Conservation (phyloP, 805 yeast species). For the Komagataella kurtzmanii region DNA sequence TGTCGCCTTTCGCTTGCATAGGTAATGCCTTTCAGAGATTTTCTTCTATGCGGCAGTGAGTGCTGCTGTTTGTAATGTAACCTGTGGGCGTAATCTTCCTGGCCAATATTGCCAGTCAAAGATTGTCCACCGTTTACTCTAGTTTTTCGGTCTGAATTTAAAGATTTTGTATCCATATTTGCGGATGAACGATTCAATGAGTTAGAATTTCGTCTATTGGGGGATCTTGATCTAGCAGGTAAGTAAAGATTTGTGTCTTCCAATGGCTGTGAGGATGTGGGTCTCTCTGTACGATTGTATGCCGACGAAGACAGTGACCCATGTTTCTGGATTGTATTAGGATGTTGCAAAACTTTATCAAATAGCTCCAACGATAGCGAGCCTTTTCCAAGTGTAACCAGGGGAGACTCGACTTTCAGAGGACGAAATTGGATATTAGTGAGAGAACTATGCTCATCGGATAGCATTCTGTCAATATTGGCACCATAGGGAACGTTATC, state of each 20-base stretch:
- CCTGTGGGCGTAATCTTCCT: background rate
- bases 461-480: background rate
- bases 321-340: background rate
- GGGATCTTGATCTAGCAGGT: background rate
- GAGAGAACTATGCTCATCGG: background rate
- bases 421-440: background rate
- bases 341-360: constrained; percentile 1
- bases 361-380: constrained; percentile 23
- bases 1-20: constrained; percentile 36
- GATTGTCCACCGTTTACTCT: background rate
- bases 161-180: background rate
- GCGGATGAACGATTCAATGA: background rate
- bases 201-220: background rate
- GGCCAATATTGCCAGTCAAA: background rate
- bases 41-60: background rate
- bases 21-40: background rate
- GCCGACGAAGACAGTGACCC: background rate
- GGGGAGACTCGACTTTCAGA: constrained; percentile 22
- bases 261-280: background rate
- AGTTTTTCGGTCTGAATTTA: background rate
- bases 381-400: constrained; percentile 37
- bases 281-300: background rate
- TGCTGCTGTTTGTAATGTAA: background rate
- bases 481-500: background rate
- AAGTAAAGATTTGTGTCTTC: background rate